Conservation (phyloP, 2,329 filamentous ascomycete species). For the Simplicillium sp. region DNA sequence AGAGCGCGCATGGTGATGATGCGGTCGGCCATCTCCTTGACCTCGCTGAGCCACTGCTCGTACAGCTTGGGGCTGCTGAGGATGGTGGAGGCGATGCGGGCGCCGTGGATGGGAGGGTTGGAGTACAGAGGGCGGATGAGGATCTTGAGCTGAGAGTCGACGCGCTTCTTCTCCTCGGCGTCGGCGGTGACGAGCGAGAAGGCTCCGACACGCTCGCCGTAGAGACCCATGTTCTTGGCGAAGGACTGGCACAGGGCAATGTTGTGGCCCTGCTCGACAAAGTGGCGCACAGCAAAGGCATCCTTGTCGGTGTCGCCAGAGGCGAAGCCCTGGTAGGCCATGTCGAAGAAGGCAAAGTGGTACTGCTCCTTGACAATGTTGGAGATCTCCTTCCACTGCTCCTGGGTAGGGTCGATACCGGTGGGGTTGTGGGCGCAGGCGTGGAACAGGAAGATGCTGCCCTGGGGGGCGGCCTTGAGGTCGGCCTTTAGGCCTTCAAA, state of each 20-base stretch:
- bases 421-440: constrained; percentile 98
- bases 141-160: constrained; percentile 98
- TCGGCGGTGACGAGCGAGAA: constrained; percentile 87
- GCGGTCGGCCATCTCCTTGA: constrained; percentile 97
- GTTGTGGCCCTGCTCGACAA: constrained; percentile 85
- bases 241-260: constrained; percentile 87
- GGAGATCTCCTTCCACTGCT: constrained; percentile 90
- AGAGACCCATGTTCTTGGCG: constrained; percentile 99
- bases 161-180: constrained; percentile 84
- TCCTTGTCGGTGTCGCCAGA: constrained; percentile 87
- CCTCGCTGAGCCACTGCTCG: constrained; percentile 90
- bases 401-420: constrained; percentile 82
- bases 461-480: constrained; percentile 78
- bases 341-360: constrained; percentile 97
- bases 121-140: constrained; percentile 95
- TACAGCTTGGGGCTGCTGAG: constrained; percentile 78
- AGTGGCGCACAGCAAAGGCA: constrained; percentile 87
- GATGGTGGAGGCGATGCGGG: constrained; percentile 86
- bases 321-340: constrained; percentile 98
- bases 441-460: constrained; percentile 87
- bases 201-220: constrained; percentile 94
- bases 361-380: constrained; percentile 73
- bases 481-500: constrained; percentile 89
- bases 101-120: constrained; percentile 94
- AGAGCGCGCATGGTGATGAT: constrained; percentile 97